Base-by-base conservation (phyloP, 208 protist genomes). In the Herpetomonas samuelpessoai region DNA sequence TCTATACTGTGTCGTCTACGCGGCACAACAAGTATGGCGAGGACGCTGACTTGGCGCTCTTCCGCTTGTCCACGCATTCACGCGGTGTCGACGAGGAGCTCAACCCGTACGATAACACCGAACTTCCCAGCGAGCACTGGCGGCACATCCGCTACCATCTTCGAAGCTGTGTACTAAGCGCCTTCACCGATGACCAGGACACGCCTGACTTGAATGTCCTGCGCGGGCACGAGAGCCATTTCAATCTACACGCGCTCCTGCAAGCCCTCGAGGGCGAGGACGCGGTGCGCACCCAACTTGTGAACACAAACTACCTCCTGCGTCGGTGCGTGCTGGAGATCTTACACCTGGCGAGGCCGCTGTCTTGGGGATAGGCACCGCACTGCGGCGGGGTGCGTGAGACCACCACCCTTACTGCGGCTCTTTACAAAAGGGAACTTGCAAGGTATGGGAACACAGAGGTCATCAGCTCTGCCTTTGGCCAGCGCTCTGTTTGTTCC, bases 301-400 rank as follows among this genome's bases (percentile, higher is more conserved):
- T 71, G n/a, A 59, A 68, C 19, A 86, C 85, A 1, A 95, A 95
- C 67, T 91, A 85, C 63, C 80, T 97, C n/a, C 69, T 97, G 16
- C 82, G 86, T 6, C 78, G 78, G 2, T 90, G 81, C 49, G 75
- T 97, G 12, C 76, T 79, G 30, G 74, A 95, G 76, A 54, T 97
- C 25, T 74, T 97, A 21, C 67, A 55, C 7, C 64, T 97, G n/a
- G 71, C 85, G 10, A 71, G 92, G 14, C 92, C 92, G 1, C 66
- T 95, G 1, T 89, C 84, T 9, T 97, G 88, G 85, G 92, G 88
- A 16, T 95, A 48, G n/a, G n/a, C n/a, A n/a, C n/a, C n/a, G n/a
- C n/a, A n/a, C n/a, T n/a, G n/a, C n/a, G n/a, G n/a, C n/a, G n/a
- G n/a, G n/a, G n/a, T n/a, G n/a, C n/a, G n/a, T n/a, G n/a, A n/a